Evolutionary conservation across 805 yeast species (phyloP), one percentile per base, ranked within the genome.

Genomic region (Kodamaea leandrae): DNA sequence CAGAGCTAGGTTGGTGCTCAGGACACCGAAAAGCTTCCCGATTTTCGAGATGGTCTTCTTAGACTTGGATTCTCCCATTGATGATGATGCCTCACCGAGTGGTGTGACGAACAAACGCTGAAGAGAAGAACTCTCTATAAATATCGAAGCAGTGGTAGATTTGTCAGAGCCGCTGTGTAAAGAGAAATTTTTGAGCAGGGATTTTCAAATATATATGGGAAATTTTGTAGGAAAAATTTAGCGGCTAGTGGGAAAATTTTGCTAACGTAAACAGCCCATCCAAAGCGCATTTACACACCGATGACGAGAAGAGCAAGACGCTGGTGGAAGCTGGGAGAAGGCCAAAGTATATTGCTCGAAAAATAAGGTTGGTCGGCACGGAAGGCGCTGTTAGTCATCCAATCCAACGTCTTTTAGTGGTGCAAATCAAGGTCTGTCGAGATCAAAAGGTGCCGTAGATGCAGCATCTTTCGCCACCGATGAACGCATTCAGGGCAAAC

Each of bases 11-110:
- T 39, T 51, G 13, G 58, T 43, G 20, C 51, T 46, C 48, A 53
- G 55, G 15, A 52, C 55, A 15, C 61, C 61, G 38, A 57, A 56
- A 24, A 57, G 51, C 42, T 57, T 52, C 16, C 61, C 61, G 21
- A 56, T 45, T 41, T 54, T 50, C 37, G 33, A 27, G 42, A 55
- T 48, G 24, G 57, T 54, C 42, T 48, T 51, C 37, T 54, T 55
- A 33, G 53, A 48, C 40, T 54, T 54, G 36, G 44, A 40, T 37
- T 57, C 60, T 19, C 53, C 47, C 58, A 55, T 54, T n/a, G 34
- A 9, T 24, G 15, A 30, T 27, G 36, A 20, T 32, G 26, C 18
- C 25, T 14, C 27, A 21, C 27, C 36, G 27, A 6, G 4, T 7
- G 36, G 36, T 32, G 36, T 4, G 10, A 20, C 17, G 36, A 20